Evolutionary conservation across 371 early-diverging fungal species (phyloP).

Genomic region (Rhizomucor pusillus): DNA sequence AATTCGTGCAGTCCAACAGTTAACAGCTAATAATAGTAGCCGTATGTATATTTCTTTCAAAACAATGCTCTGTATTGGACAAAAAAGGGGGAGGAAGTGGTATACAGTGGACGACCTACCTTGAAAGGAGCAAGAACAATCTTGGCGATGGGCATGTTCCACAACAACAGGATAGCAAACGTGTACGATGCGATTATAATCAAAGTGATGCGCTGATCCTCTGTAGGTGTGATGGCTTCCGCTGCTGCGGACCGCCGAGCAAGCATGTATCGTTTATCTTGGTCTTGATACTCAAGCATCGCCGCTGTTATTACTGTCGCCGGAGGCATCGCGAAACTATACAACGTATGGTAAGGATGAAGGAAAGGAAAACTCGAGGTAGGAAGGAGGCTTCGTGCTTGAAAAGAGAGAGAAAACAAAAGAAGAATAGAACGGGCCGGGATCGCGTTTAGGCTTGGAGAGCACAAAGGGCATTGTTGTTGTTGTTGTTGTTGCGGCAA

Average conservation of each 20-base stretch:
- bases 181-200: slow-evolving; percentile 66
- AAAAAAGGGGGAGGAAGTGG: slow-evolving; percentile 2
- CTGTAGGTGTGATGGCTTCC: slow-evolving; percentile 51
- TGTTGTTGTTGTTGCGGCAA: background rate
- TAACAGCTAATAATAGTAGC: slow-evolving; percentile 42
- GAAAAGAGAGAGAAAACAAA: no score
- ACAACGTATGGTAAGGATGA: background rate
- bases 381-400: background rate
- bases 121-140: slow-evolving; percentile 86
- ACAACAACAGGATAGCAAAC: slow-evolving; percentile 67
- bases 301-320: no score
- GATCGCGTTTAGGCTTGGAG: no score
- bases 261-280: slow-evolving; percentile 2
- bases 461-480: background rate
- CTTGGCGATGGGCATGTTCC: slow-evolving; percentile 82
- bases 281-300: no score
- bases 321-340: background rate
- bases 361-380: background rate
- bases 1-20: slow-evolving; percentile 83
- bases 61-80: background rate
- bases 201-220: slow-evolving; percentile 60
- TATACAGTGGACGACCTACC: no score
- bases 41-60: background rate
- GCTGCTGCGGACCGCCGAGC: slow-evolving; percentile 5
- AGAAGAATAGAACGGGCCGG: no score